Base-by-base conservation (phyloP, 1,284 basidiomycete genomes). In the Irpex sp. region DNA sequence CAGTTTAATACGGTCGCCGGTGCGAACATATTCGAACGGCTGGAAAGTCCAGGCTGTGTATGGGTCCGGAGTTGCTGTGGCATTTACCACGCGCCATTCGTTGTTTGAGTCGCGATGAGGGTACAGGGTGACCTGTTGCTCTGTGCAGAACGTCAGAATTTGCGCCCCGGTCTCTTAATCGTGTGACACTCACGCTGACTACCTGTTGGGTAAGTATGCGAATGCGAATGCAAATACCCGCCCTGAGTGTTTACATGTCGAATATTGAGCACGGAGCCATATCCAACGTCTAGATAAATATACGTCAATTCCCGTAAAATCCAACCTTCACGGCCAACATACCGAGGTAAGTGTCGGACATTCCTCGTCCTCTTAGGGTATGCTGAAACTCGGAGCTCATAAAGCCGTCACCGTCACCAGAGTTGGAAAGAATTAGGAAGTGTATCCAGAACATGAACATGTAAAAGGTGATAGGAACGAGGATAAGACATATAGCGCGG, bases 371-470 rank as follows among this genome's bases (percentile, higher is more conserved):
- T n/a, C 88, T 81, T 7, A 99, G 81, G 0, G 96, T 98, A 72
- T 98, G 96, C 75, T 98, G 96, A 78, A 99, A 99, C 69, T 95
- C 94, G 12, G 94, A 93, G 78, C 91, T 96, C 97, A 99, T 99
- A 77, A 99, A 99, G 0, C 94, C 94, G 73, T 99, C 97, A 1
- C 97, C 97, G 62, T 98, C 95, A 37, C 97, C 97, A 2, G 92
- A 91, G 73, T 88, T 90, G 70, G 86, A 84, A 37, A 99, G 80
- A 65, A 99, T 84, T 72, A 87, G 75, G 75, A 99, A 96, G 74
- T 99, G 97, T 58, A 99, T 88, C 72, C 89, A 83, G 78, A 99
- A 99, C 87, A 95, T 96, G 70, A 80, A 74, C 90, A 98, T 93
- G 79, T 99, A 99, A 74, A 99, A 94, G 39, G 88, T 49, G 37